Conservation (phyloP, 2,329 filamentous ascomycete species). For the Remersonia thermophila region DNA sequence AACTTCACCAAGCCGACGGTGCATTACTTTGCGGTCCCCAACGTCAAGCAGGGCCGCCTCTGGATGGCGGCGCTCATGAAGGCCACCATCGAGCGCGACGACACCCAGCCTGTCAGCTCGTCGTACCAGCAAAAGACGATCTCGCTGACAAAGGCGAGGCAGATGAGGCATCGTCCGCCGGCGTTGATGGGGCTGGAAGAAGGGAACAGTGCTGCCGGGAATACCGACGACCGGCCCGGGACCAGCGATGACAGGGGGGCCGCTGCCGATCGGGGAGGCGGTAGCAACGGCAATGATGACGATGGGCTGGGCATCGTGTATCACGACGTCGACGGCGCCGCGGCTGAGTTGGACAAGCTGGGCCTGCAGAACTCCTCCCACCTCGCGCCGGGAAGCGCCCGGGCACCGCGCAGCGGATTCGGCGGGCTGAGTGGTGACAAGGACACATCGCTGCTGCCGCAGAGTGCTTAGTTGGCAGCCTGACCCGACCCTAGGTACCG, state of each 20-base stretch:
- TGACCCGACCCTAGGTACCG: no score
- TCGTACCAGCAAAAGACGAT: constrained; percentile 98
- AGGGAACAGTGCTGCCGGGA: no score
- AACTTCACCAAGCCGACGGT: constrained; percentile 96
- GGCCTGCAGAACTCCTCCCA: constrained; percentile 19
- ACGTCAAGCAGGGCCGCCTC: constrained; percentile 70
- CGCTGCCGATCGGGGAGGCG: not conserved
- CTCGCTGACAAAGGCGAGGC: constrained; percentile 73
- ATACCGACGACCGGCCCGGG: constrained; percentile 4
- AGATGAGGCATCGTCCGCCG: constrained; percentile 80
- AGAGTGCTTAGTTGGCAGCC: constrained; percentile 24
- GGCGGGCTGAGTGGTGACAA: constrained; percentile 11
- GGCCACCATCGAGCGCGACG: constrained; percentile 91
- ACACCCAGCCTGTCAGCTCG: constrained; percentile 64
- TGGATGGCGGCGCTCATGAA: constrained; percentile 99
- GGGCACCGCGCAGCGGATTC: constrained; percentile 11
- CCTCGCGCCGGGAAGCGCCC: constrained; percentile 20
- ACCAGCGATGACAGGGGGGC: constrained; percentile 11
- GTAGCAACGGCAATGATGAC: constrained; percentile 7
- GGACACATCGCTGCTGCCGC: constrained; percentile 18
- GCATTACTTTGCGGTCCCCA: constrained; percentile 95
- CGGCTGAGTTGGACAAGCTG: constrained; percentile 31
- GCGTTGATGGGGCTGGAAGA: constrained; percentile 65
- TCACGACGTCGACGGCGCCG: constrained; percentile 31
- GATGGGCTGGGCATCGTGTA: constrained; percentile 32